A percentile compares a stretch with the other conserved stretches of the same genome.
Conservation (phyloP, 306 rosid genomes). For the Malus orientalis region DNA sequence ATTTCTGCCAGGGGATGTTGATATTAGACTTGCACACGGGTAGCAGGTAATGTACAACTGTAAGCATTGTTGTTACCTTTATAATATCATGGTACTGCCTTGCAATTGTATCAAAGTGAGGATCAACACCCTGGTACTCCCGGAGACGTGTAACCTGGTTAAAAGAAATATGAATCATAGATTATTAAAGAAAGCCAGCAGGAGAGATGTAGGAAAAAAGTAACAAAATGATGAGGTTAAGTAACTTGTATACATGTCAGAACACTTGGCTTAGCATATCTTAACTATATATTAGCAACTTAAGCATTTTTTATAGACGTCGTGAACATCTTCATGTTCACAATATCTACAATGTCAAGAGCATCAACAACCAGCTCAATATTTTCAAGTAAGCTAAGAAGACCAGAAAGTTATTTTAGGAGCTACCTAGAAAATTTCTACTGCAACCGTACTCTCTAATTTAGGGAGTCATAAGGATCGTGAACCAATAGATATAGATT, state of each 20-base stretch:
- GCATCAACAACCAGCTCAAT: too few relatives aligned
- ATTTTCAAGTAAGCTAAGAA: too few relatives aligned
- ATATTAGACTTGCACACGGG: neutral
- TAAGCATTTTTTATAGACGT: neutral
- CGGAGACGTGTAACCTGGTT: constrained; percentile 70
- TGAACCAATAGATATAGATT: too few relatives aligned
- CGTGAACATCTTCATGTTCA: neutral
- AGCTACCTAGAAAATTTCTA: too few relatives aligned
- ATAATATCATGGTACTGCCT: constrained; percentile 82
- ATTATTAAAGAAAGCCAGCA: neutral
- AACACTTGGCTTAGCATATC: neutral
- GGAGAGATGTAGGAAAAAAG: neutral
- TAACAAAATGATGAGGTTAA: neutral
- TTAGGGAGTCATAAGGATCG: too few relatives aligned
- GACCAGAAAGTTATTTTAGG: too few relatives aligned
- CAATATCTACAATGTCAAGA: neutral
- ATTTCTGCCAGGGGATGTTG: constrained; percentile 46
- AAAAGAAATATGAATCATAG: neutral
- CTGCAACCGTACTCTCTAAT: too few relatives aligned
- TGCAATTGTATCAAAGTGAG: constrained; percentile 82
- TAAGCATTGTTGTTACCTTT: constrained; percentile 33
- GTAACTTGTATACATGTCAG: neutral
- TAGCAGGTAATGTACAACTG: neutral
- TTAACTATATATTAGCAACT: neutral
- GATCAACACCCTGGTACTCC: constrained; percentile 89